Percentiles rank a stretch among this genome's conserved stretches.
Conservation (phyloP, 2,329 filamentous ascomycete species). For the Cladosporium sp. region DNA sequence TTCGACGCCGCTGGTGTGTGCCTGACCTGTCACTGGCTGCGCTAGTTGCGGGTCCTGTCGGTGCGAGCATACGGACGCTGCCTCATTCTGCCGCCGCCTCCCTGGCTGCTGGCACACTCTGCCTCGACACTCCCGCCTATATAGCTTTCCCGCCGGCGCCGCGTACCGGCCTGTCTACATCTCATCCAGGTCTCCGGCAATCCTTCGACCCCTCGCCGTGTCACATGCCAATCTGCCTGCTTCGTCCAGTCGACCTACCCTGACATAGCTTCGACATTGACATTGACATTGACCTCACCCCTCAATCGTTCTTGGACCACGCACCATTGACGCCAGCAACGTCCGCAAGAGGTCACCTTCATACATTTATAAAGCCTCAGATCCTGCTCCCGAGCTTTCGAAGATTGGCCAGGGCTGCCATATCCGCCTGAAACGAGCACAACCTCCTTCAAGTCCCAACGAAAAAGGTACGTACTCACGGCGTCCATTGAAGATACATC, state of each 20-base stretch:
- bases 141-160: conserved; percentile 19
- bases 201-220: conserved; percentile 4
- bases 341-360: too few relatives aligned
- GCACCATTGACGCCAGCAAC: too few relatives aligned
- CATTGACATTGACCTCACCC: too few relatives aligned
- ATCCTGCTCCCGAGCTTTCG: too few relatives aligned
- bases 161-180: conserved; percentile 18
- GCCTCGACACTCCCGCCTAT: conserved; percentile 13
- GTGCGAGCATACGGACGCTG: conserved; percentile 22
- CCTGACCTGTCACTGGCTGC: conserved; percentile 29
- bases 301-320: too few relatives aligned
- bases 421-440: too few relatives aligned
- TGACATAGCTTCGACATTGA: neutral
- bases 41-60: conserved; percentile 15
- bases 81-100: neutral
- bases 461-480: too few relatives aligned
- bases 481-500: too few relatives aligned
- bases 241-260: neutral
- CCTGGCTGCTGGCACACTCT: too few relatives aligned
- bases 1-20: conserved; percentile 27
- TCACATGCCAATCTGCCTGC: neutral
- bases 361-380: too few relatives aligned
- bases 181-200: conserved; percentile 16
- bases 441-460: too few relatives aligned
- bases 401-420: too few relatives aligned